Evolutionary conservation across 2,329 filamentous ascomycete genomes (phyloP), one percentile per base, ranked within the genome.

Genomic region (Colletotrichum sublineola): DNA sequence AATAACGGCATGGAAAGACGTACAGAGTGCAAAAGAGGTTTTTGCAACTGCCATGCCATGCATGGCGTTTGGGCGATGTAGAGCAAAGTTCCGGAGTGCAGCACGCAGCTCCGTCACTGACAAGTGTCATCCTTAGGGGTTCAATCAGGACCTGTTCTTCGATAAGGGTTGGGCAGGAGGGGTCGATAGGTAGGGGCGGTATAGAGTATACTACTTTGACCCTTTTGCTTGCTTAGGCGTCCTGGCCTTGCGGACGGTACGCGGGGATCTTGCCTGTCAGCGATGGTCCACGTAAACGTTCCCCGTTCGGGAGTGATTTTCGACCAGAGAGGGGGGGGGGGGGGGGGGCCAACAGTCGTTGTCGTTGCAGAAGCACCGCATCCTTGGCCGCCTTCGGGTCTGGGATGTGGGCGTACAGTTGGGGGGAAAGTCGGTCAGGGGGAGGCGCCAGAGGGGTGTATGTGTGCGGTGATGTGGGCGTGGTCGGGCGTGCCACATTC

Each of bases 211-310:
- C 46, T 48, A 4, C n/a, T 48, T 48, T n/a, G 46, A 48, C 8
- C 14, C 46, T 12, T 20, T n/a, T 53, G 55, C 14, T 40, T 40
- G 53, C 20, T 53, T n/a, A 24, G 57, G 40, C n/a, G 15, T 56
- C 42, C 29, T 42, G 55, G 55, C 36, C n/a, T 57, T 33, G 38
- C n/a, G 12, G 68, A 31, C 68, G 11, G 46, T 4, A 48, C 46
- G 14, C 57, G 40, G 57, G 68, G 68, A 62, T 71, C 63, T 57
- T 44, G 63, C 68, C 56, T 71, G 68, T 52, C 46, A 62, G 48
- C 56, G 24, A 36, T 36, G 40, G 56, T 50, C 62, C 57, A 71
- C 68, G 63, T 71, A 53, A 24, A 24, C 56, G 38, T 61, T 40
- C 55, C 42, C 63, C 50, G 36, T 42, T 15, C 38, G 63, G 56